Base-by-base conservation (phyloP, 805 yeast species). In the Hanseniaspora taiwanica region DNA sequence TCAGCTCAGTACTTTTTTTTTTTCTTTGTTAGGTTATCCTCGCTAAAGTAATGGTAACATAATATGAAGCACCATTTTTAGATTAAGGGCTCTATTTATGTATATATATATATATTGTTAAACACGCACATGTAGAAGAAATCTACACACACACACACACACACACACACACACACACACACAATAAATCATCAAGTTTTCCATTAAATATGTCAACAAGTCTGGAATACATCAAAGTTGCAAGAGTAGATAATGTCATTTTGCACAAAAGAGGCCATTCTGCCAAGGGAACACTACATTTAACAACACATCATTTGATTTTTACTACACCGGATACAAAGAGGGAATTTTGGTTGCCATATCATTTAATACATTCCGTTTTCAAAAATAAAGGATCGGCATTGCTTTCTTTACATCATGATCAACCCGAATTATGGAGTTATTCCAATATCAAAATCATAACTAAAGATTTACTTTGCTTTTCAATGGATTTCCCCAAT, bases 291-390 rank as follows among this genome's bases (percentile, higher is more conserved):
- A 66, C 77, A 3, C 54, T 81, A 21, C 87, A 78, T 53, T 58
- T 81, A 35, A 79, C 87, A 2, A 73, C 83, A 5, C 87, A 81
- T 54, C 91, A 82, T 59, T 57, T 82, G 49, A 81, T 81, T 27
- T 81, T 81, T 55, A 68, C 74, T 1, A 60, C 65, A 24, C 45
- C 43, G 3, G 46, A 44, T 47, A 55, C 48, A 19, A 49, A 49
- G 7, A 64, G 76, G 42, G 97, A 91, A 56, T 72, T 84, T 23
- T 91, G 97, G 98, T 70, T 85, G 23, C 81, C 94, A 44, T 89
- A 85, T 58, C 96, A 96, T 1, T 73, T 86, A 46, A 76, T 87
- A 24, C 78, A 74, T 37, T 66, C 66, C 36, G 74, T 80, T 1
- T 71, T 71, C 48, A 74, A 55, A 63, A 72, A 45, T 58, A 72